These are phyloP conservation scores for Sporisorium reilianum DNA, from an alignment of 1,284 basidiomycete genomes.

Conservation along the genomic window DNA sequence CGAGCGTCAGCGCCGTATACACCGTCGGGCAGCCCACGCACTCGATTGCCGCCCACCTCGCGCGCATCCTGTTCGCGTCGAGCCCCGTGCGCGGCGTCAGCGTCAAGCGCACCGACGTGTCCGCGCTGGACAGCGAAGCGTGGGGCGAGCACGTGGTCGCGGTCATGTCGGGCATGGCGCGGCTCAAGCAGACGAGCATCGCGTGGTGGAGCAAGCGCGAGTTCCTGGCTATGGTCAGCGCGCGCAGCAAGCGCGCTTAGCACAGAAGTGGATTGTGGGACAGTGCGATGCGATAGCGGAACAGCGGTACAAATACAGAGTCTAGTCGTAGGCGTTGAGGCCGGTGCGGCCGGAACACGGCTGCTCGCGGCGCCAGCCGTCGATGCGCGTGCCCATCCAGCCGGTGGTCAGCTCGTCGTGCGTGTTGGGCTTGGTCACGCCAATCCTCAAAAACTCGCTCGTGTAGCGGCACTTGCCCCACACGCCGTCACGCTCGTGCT, in stretches of 20 bases:
- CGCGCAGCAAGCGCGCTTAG: not conserved
- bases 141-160: not conserved
- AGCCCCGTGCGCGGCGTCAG: conserved; percentile 10
- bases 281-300: not conserved
- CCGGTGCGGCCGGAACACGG: conserved; percentile 18
- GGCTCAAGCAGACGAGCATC: conserved; percentile 28
- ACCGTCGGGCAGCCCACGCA: conserved; percentile 5
- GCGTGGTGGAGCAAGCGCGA: conserved; percentile 24
- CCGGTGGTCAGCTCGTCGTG: conserved; percentile 18
- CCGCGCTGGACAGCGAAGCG: not conserved
- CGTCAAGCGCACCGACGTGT: not conserved
- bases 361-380: conserved; percentile 11
- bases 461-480: conserved; percentile 38
- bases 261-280: too few species aligned
- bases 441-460: conserved; percentile 30
- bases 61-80: conserved; percentile 7
- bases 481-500: too few species aligned
- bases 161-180: conserved; percentile 5
- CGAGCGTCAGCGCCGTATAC: conserved; percentile 18
- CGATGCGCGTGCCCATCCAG: conserved; percentile 35
- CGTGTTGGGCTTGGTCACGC: conserved; percentile 22
- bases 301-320: conserved; percentile 8
- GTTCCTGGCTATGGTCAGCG: conserved; percentile 19
- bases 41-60: not conserved
- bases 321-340: conserved; percentile 2